Evolutionary conservation across 2,329 filamentous ascomycete genomes (phyloP).

Genomic region (Monosporascus sp.): DNA sequence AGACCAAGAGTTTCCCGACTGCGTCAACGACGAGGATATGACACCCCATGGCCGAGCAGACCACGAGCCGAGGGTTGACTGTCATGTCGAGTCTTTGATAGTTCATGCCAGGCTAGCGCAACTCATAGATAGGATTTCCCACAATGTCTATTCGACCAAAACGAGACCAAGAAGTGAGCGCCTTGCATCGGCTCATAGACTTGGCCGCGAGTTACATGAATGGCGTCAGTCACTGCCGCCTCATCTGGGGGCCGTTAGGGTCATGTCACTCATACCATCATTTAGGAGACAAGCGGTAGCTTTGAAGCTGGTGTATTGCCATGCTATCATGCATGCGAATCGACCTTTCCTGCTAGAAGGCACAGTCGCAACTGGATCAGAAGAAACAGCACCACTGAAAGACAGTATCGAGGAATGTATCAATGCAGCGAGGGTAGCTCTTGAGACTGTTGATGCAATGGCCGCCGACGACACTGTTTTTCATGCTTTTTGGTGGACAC

Average conservation of each 20-base stretch:
- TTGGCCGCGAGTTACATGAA: slow-evolving; percentile 26
- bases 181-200: slow-evolving; percentile 29
- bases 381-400: slow-evolving; percentile 4
- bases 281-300: slow-evolving; percentile 46
- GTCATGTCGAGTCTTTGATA: slow-evolving; percentile 27
- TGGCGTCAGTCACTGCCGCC: slow-evolving; percentile 37
- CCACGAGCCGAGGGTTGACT: slow-evolving; percentile 9
- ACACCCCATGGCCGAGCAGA: slow-evolving; percentile 32
- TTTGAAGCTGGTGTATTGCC: slow-evolving; percentile 47
- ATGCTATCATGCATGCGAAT: slow-evolving; percentile 51
- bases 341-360: slow-evolving; percentile 45
- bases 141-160: slow-evolving; percentile 35
- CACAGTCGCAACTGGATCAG: background rate
- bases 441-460: slow-evolving; percentile 38
- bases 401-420: slow-evolving; percentile 39
- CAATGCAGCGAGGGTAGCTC: slow-evolving; percentile 38
- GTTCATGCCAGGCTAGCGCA: slow-evolving; percentile 28
- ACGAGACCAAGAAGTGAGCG: slow-evolving; percentile 30
- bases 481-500: slow-evolving; percentile 32
- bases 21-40: slow-evolving; percentile 54
- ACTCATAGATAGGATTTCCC: slow-evolving; percentile 34
- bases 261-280: slow-evolving; percentile 39
- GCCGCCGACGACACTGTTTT: slow-evolving; percentile 32
- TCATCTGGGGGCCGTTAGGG: slow-evolving; percentile 37
- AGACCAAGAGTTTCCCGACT: slow-evolving; percentile 47